These are phyloP conservation scores for Serendipita vermifera DNA, from an alignment of 768 basidiomycete species.

Conservation along the genomic window DNA sequence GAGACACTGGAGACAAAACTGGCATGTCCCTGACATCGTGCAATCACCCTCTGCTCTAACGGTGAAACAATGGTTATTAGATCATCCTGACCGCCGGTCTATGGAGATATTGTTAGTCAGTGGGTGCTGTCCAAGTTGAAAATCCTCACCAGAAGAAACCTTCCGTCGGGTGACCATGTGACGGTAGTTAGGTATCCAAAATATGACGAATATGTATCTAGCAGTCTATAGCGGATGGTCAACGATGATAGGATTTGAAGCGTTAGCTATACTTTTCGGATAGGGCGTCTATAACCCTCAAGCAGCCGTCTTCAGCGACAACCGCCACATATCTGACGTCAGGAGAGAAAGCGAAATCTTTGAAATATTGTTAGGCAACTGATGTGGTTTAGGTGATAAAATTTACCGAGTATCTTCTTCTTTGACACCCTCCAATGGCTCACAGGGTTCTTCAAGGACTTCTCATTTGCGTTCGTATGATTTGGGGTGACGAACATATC, in stretches of 20 bases:
- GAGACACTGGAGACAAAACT: constrained; percentile 83
- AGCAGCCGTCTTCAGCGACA: constrained; percentile 83
- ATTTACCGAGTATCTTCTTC: constrained; percentile 57
- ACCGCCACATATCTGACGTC: constrained; percentile 84
- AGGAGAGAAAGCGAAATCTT: constrained; percentile 87
- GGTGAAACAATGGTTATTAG: constrained; percentile 89
- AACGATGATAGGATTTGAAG: background rate
- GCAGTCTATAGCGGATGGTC: constrained; percentile 62
- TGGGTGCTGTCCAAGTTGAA: constrained; percentile 6
- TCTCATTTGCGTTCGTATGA: constrained; percentile 46
- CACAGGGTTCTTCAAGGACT: constrained; percentile 69
- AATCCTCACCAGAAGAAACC: constrained; percentile 66
- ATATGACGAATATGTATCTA: constrained; percentile 89
- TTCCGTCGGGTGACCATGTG: constrained; percentile 90
- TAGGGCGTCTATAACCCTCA: constrained; percentile 79
- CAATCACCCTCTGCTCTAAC: constrained; percentile 86
- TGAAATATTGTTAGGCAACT: background rate
- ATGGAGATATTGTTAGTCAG: constrained; percentile 7
- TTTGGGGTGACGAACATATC: constrained; percentile 59
- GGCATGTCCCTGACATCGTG: constrained; percentile 92
- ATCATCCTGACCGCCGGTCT: constrained; percentile 97
- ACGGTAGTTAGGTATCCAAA: constrained; percentile 86
- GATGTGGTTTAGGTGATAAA: background rate
- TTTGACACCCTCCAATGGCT: constrained; percentile 78
- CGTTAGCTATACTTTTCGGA: constrained; percentile 52